Base-by-base conservation (phyloP, 352 stramenopile genomes). In the Thraustochytrium sp. region DNA sequence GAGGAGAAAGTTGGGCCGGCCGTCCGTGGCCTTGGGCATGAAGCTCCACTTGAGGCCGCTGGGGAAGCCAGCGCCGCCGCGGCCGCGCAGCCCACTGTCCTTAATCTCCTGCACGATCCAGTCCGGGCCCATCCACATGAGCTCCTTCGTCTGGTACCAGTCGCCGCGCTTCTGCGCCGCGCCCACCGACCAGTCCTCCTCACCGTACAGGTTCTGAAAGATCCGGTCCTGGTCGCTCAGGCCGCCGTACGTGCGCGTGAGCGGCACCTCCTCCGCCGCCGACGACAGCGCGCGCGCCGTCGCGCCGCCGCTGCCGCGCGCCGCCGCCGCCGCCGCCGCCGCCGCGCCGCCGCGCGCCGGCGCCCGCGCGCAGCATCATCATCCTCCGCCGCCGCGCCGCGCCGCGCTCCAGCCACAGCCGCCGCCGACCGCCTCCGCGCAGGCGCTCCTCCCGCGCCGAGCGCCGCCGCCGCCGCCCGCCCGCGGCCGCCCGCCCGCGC, bases 41-140 rank as follows among this genome's bases (percentile, higher is more conserved):
- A 99, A 99, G 64, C 91, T 97, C 97, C 97, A 99, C 92, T 99
- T 99, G 56, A 99, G 90, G 18, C 97, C 97, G 0, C 95, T 98
- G 11, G 97, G 97, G 88, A 99, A 99, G 4, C 97, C 97, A 54
- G 97, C 97, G 49, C 97, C 97, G 55, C 97, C 97, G 59, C 97
- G 94, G 84, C 97, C 97, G 64, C 97, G 94, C 13, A 99, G 90
- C 34, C 97, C 97, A 36, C 93, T 98, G 86, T 98, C 94, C 90
- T 99, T 99, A 82, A 99, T 98, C 89, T 99, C 96, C 88, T 99
- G 94, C 54, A 99, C 93, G 87, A 99, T 99, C 95, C 96, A 98
- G 88, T 99, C 97, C 5, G 97, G 97, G 31, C 97, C 97, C 96
- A 98, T 98, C 86, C 92, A 97, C 85, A 99, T 91, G 54, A 99